Evolutionary conservation across 2,329 filamentous ascomycete species (phyloP).

Genomic region (Tolypocladium amazonense): DNA sequence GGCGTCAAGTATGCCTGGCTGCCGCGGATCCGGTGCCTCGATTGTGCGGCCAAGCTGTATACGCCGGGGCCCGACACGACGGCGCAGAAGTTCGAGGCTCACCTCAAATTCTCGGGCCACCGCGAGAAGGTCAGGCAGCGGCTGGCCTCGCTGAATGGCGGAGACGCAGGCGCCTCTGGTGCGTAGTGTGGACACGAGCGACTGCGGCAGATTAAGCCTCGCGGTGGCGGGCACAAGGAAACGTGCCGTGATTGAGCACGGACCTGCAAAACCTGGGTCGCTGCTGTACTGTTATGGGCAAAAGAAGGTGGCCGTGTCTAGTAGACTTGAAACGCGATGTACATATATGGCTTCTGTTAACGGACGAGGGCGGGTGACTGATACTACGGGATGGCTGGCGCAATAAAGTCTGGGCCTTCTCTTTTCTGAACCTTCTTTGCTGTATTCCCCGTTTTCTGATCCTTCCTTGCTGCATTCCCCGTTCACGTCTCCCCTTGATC

Average conservation of each 20-base stretch:
- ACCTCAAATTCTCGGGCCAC: constrained; percentile 77
- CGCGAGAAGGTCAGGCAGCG: constrained; percentile 50
- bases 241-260: background rate
- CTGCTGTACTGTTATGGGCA: background rate
- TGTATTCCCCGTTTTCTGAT: too few species aligned
- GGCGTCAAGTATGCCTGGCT: constrained; percentile 72
- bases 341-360: background rate
- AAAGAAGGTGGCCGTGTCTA: background rate
- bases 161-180: constrained; percentile 3
- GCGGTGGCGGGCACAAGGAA: background rate
- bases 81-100: constrained; percentile 84
- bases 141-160: constrained; percentile 14
- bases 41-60: constrained; percentile 91
- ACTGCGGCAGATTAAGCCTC: background rate
- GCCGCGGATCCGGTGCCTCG: constrained; percentile 80
- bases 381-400: background rate
- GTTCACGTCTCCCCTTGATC: background rate
- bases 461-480: background rate
- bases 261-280: background rate
- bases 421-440: background rate
- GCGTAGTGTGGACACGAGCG: background rate
- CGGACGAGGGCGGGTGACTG: background rate
- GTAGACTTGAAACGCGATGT: background rate
- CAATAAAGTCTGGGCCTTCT: background rate
- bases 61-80: constrained; percentile 79